Conservation (phyloP, 164 flowering plant genomes). For the Tinospora cordifolia region DNA sequence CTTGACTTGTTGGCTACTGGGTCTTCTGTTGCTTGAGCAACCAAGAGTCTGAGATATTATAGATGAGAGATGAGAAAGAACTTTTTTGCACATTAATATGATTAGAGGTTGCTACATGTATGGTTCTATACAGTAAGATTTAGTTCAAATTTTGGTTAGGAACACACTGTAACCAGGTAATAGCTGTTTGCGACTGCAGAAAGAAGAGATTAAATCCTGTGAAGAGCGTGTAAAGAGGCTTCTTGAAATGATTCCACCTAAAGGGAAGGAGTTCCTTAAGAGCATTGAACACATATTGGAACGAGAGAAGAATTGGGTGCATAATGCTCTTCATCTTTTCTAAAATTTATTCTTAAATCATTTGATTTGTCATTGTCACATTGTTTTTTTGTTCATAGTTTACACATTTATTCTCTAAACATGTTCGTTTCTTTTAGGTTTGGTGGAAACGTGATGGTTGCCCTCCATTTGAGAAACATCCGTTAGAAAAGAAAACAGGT, state of each 20-base stretch:
- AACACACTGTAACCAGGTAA: background rate
- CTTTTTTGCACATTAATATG: background rate
- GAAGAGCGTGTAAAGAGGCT: slow-evolving; percentile 91
- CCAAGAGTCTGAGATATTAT: too few species aligned
- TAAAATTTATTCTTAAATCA: slow-evolving; percentile 1
- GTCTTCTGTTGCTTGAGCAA: too few species aligned
- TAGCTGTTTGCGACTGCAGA: slow-evolving; percentile 35
- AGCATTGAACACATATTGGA: slow-evolving; percentile 86
- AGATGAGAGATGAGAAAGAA: background rate
- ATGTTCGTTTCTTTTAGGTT: slow-evolving; percentile 34
- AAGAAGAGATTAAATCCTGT: slow-evolving; percentile 80
- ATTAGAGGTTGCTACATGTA: background rate
- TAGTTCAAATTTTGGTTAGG: background rate
- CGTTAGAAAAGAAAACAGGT: slow-evolving; percentile 48
- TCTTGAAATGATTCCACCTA: slow-evolving; percentile 91
- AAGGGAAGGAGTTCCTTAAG: slow-evolving; percentile 81
- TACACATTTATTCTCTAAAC: background rate
- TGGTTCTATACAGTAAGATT: background rate
- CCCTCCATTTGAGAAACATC: slow-evolving; percentile 84
- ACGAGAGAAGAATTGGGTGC: slow-evolving; percentile 95
- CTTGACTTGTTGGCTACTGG: too few species aligned
- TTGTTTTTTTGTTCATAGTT: too few species aligned
- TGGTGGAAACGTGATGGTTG: slow-evolving; percentile 99
- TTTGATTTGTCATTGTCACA: background rate
- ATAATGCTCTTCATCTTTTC: slow-evolving; percentile 13